phyloP scores from a whole-genome alignment of 495 filamentous ascomycete species.

The Cercophora samala region DNA sequence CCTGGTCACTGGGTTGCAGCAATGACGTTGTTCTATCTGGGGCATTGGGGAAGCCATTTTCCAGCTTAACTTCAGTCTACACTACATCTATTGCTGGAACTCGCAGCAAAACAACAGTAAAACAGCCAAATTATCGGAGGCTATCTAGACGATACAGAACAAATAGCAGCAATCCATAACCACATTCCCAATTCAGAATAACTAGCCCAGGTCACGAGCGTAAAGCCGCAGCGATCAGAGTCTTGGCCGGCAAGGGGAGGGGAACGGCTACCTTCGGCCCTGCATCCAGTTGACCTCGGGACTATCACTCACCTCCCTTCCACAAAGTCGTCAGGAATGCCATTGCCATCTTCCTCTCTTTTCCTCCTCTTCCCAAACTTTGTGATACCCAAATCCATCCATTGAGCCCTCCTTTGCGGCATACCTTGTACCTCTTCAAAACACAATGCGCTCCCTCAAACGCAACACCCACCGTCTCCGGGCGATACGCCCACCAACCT shows the following conservation, averaged over 20 bases:
- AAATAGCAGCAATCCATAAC: neutral
- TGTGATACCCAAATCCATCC: constrained; percentile 7
- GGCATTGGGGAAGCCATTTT: constrained; percentile 2
- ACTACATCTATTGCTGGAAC: neutral
- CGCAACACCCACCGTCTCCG: constrained; percentile 30
- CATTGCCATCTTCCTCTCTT: neutral
- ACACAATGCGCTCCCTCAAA: constrained; percentile 38
- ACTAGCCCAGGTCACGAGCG: constrained; percentile 5
- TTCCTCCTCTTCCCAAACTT: constrained; percentile 1
- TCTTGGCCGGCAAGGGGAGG: constrained; percentile 4
- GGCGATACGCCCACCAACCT: constrained; percentile 17
- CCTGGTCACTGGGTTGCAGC: neutral
- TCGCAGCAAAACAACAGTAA: neutral
- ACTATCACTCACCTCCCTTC: constrained; percentile 1
- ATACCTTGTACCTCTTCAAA: neutral
- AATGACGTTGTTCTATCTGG: constrained; percentile 20
- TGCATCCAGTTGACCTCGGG: neutral
- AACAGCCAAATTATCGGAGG: neutral
- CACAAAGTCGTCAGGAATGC: constrained; percentile 5
- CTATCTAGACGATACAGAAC: neutral
- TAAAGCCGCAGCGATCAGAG: neutral
- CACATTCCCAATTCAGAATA: neutral
- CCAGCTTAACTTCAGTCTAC: neutral
- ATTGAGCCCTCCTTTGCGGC: neutral
- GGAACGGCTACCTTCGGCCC: constrained; percentile 8